Evolutionary conservation across 768 basidiomycete species (phyloP).

Genomic region (Lentinula sp.): DNA sequence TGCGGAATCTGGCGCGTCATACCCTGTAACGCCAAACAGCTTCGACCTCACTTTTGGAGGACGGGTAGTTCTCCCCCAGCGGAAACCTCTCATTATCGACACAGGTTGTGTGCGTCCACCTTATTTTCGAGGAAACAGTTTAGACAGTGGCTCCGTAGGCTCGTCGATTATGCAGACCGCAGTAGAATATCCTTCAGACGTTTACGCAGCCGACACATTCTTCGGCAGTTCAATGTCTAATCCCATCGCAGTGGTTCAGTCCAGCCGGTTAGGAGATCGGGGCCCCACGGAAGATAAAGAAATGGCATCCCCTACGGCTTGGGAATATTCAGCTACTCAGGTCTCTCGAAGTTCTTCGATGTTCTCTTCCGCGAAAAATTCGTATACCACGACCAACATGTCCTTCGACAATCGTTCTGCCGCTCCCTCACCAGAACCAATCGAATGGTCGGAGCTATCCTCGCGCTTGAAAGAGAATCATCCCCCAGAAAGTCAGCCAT

Average conservation of each 20-base stretch:
- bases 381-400: constrained; percentile 23
- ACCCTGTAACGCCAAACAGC: constrained; percentile 55
- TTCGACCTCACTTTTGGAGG: constrained; percentile 35
- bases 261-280: constrained; percentile 32
- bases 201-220: constrained; percentile 49
- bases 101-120: constrained; percentile 39
- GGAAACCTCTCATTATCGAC: constrained; percentile 50
- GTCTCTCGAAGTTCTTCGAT: constrained; percentile 37
- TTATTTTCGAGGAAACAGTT: constrained; percentile 40
- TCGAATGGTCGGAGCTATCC: constrained; percentile 22
- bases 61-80: constrained; percentile 23
- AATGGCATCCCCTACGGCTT: constrained; percentile 44
- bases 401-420: constrained; percentile 28
- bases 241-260: constrained; percentile 25
- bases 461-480: constrained; percentile 22
- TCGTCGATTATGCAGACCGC: constrained; percentile 75
- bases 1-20: constrained; percentile 31
- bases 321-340: constrained; percentile 41
- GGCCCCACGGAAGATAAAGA: constrained; percentile 48
- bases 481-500: constrained; percentile 37
- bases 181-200: constrained; percentile 49
- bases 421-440: constrained; percentile 21
- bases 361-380: constrained; percentile 37
- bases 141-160: constrained; percentile 38
- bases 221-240: constrained; percentile 31